Evolutionary conservation across 1,284 basidiomycete genomes (phyloP), one percentile per base, ranked within the genome.

Genomic region (Hemileia vastatrix): DNA sequence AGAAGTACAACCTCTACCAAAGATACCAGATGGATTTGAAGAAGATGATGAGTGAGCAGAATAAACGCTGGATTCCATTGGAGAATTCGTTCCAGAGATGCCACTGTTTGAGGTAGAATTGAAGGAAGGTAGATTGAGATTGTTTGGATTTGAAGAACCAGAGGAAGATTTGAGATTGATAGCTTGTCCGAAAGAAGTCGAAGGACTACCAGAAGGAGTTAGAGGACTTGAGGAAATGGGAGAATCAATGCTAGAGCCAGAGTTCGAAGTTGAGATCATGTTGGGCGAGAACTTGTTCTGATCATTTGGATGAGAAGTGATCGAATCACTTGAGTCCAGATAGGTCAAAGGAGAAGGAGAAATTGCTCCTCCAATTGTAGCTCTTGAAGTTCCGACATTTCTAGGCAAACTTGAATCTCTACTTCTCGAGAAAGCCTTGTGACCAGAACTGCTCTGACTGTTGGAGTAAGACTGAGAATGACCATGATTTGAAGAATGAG

Each of bases 1-100:
- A 48, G 85, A 83, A 1, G 92, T 95, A 13, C 87, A 89, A 0
- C 92, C 91, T 0, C 85, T 88, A 2, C 92, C 91, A 44, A 50
- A 57, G 64, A 52, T 49, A 63, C 27, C 44, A 68, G 55, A n/a
- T n/a, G 32, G 52, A 47, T 33, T 8, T 8, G 40, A 57, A 61
- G 40, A 24, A 52, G 43, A 40, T 18, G 48, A 5, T 67, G 19
- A 76, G 66, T 2, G 67, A 66, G 1, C 74, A 76, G 0, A 71
- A 70, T 2, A 77, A 13, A 63, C 68, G 9, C 77, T 71, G 64
- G 76, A 73, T 45, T 76, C 74, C 1, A 77, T 68, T 2, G 66
- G 64, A 0, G 70, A 69, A 15, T 66, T 67, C 1, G 71, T 62
- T 3, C 76, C 75, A 1, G 73, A 74, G 2, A 73, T 76, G 1